Percentiles rank a stretch among this genome's conserved stretches.
Evolutionary conservation across 805 yeast genomes (phyloP).

Genomic region (Yueomyces sinensis): DNA sequence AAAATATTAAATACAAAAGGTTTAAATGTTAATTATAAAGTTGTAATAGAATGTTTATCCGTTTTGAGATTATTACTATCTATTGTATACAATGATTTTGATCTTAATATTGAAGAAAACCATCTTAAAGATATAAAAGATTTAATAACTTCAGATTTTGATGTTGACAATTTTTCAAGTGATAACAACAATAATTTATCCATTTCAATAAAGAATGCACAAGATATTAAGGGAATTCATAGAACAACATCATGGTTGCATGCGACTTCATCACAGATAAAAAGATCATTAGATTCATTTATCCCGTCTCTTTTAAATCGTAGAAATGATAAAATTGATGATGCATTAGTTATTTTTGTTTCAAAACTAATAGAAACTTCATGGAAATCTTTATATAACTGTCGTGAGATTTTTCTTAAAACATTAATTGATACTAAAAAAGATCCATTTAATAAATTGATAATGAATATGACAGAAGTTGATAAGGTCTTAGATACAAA

Average conservation of each 20-base stretch:
- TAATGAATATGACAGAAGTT: slow-evolving; percentile 1
- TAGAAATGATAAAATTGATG: slow-evolving; percentile 9
- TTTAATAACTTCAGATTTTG: slow-evolving; percentile 1
- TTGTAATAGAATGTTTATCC: slow-evolving; percentile 21
- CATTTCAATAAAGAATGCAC: too few relatives aligned
- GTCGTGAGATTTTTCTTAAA: slow-evolving; percentile 8
- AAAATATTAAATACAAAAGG: slow-evolving; percentile 26
- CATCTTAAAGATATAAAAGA: slow-evolving; percentile 9
- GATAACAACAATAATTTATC: slow-evolving; percentile 5
- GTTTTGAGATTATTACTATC: slow-evolving; percentile 21
- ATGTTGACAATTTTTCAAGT: slow-evolving; percentile 4
- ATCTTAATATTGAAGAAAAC: slow-evolving; percentile 14
- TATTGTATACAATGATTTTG: slow-evolving; percentile 31
- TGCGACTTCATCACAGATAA: slow-evolving; percentile 38
- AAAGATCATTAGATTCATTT: slow-evolving; percentile 30
- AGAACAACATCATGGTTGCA: slow-evolving; percentile 42
- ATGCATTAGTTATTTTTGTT: slow-evolving; percentile 7
- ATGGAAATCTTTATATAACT: slow-evolving; percentile 8
- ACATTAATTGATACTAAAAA: slow-evolving; percentile 5
- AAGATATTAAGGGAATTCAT: too few relatives aligned
- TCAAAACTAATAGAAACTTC: slow-evolving; percentile 7
- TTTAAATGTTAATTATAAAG: slow-evolving; percentile 26
- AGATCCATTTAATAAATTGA: slow-evolving; percentile 6
- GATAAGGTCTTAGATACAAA: slow-evolving; percentile 3
- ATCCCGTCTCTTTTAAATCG: slow-evolving; percentile 15